Evolutionary conservation across 2,329 filamentous ascomycete genomes (phyloP), one percentile per base, ranked within the genome.

Genomic region (Fusarium sp.): DNA sequence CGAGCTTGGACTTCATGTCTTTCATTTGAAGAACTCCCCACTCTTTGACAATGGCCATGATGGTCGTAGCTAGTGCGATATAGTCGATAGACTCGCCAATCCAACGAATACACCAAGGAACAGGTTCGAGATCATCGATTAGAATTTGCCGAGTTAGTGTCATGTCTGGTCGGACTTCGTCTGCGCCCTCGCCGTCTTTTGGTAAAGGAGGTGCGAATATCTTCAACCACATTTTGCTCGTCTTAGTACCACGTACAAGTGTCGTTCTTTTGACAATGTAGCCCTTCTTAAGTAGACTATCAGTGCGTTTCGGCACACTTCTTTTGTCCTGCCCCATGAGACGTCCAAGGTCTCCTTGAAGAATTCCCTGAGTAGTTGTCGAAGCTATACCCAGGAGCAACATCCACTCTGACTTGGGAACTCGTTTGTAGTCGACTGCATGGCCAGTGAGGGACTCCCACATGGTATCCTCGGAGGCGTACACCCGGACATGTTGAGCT

Each of bases 371-470:
- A 9, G 81, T 78, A 51, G 82, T 84, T 15, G 81, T 82, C 1
- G 84, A 85, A 20, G 86, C 87, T 55, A 89, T 88, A 19, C 85
- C 85, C 19, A 87, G 78, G 10, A 89, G 79, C 4, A 86, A 81
- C 66, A 84, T 81, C 87, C 87, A 89, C 75, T 89, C 87, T 13
- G 86, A 85, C 13, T 81, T 80, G 3, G 87, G 86, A 5, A 89
- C 78, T 56, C 84, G 83, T 72, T 87, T 88, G 71, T 84, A 81
- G 73, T 90, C 87, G 11, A 85, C 80, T 8, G 82, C 82, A 74
- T 90, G 88, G 14, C 87, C 87, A 22, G 87, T 84, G 47, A 90
- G 78, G 4, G 83, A 83, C 72, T 85, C 82, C 88, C 88, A 90
- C 73, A 88, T 82, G 6, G 83, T 83, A 47, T 85, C 82, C 65